Evolutionary conservation across 2,329 filamentous ascomycete species (phyloP), one percentile per base, ranked within the genome.

Genomic region (Claviceps fusiformis): DNA sequence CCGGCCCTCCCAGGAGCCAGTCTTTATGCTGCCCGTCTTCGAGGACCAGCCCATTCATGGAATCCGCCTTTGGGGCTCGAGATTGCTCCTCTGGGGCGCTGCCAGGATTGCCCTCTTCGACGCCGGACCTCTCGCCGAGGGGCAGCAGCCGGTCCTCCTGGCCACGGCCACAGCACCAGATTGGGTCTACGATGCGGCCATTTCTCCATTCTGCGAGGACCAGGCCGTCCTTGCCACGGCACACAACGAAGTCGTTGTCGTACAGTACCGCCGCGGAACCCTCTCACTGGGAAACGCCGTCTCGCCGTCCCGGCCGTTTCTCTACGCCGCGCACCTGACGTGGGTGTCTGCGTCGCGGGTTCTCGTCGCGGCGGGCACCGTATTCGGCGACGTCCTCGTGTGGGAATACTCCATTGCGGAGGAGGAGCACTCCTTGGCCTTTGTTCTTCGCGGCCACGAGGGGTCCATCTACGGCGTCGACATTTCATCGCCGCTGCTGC

Each of bases 401-500:
- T 97, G 93, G 93, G 87, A 84, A 60, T 90, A 82, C 61, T 70
- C 72, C 50, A 61, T 77, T n/a, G 39, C 52, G 31, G 27, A 11
- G 5, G 45, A 52, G 13, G 48, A 17, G 53, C 57, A 37, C 56
- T 56, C 19, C 60, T 68, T 80, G 24, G 68, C 82, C 4, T 76
- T 72, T 55, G 74, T 80, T 29, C 75, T 86, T 52, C 73, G 74
- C 0, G 83, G 82, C 0, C 93, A 98, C 63, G 90, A 96, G 64
- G 93, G 93, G 0, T 96, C 92, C 0, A 86, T 98, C 33, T 98
- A 96, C 61, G 91, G 89, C 1, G 87, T 98, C 2, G 78, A 83
- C 37, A 86, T 97, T 41, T 95, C 89, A 0, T 72, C 78, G 1
- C 65, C 71, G 60, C 68, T 85, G 24, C 58, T 59, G 7, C 60